phyloP scores from a whole-genome alignment of 1,284 basidiomycete genomes.

The Rhodotorula sp. region DNA sequence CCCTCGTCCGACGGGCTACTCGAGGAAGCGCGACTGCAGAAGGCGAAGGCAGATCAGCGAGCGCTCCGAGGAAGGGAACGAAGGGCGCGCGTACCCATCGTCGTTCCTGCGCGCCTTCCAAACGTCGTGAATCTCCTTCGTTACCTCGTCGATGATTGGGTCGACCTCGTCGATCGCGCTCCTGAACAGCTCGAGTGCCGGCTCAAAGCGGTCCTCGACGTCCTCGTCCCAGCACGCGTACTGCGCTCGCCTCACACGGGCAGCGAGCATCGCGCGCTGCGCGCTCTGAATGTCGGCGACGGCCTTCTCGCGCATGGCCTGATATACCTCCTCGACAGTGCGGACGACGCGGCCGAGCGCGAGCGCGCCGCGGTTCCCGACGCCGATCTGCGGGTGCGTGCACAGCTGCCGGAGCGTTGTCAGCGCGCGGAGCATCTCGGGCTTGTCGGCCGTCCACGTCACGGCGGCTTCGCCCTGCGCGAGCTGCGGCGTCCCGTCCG shows the following conservation, averaged over 20 bases:
- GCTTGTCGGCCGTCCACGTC: slow-evolving; percentile 27
- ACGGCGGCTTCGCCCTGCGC: not conserved
- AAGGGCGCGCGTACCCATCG: not conserved
- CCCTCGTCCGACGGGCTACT: not conserved
- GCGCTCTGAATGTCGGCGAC: slow-evolving; percentile 33
- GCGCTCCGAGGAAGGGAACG: not conserved
- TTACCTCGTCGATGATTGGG: slow-evolving; percentile 27
- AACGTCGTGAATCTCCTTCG: slow-evolving; percentile 19
- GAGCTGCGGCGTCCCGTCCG: slow-evolving; percentile 21
- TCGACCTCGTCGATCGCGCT: slow-evolving; percentile 18
- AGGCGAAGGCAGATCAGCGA: not conserved
- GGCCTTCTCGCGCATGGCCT: slow-evolving; percentile 35
- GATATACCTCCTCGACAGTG: slow-evolving; percentile 43
- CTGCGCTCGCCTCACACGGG: slow-evolving; percentile 38
- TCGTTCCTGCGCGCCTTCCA: slow-evolving; percentile 21
- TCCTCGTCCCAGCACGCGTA: slow-evolving; percentile 41
- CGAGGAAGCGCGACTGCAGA: not conserved
- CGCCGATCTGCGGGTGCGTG: slow-evolving; percentile 36
- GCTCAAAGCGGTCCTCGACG: slow-evolving; percentile 41
- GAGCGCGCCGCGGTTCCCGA: not conserved
- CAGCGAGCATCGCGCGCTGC: slow-evolving; percentile 26
- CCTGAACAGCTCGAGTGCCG: slow-evolving; percentile 37
- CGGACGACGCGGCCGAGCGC: slow-evolving; percentile 32
- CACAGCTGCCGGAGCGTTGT: slow-evolving; percentile 31
- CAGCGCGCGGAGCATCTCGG: slow-evolving; percentile 35